These are phyloP conservation scores for Liquidambar formosana DNA, from an alignment of 164 flowering plant genomes.

Conservation along the genomic window DNA sequence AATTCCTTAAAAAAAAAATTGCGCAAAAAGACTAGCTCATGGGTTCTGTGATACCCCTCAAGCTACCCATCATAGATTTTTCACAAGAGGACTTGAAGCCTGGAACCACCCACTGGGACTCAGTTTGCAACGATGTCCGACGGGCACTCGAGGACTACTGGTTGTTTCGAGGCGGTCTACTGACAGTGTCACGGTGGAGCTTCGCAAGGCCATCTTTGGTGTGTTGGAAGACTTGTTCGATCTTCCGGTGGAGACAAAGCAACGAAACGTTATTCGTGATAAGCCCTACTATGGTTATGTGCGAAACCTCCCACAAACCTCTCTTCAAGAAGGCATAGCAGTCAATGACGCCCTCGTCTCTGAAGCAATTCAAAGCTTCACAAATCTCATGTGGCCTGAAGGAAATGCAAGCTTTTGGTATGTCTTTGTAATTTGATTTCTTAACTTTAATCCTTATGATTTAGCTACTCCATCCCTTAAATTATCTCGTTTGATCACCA, in stretches of 20 bases:
- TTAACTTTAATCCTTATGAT: too few species aligned
- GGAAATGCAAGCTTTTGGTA: conserved; percentile 20
- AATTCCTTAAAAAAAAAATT: too few species aligned
- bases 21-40: too few species aligned
- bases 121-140: conserved; percentile 6
- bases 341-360: conserved; percentile 13
- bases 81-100: conserved; percentile 10
- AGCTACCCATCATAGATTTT: conserved; percentile 20
- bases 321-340: conserved; percentile 7
- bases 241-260: conserved; percentile 24
- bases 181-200: conserved; percentile 4
- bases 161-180: conserved; percentile 18
- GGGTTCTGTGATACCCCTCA: too few species aligned
- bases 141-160: conserved; percentile 15
- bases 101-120: conserved; percentile 11
- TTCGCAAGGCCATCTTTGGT: conserved; percentile 4
- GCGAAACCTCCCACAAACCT: too few species aligned
- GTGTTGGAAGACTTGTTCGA: conserved; percentile 17
- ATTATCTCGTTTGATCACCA: too few species aligned
- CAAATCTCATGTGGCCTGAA: conserved; percentile 19
- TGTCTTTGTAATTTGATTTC: too few species aligned
- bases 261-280: background rate
- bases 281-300: too few species aligned
- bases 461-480: too few species aligned
- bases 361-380: conserved; percentile 10